Evolutionary conservation across 495 filamentous ascomycete genomes (phyloP), one percentile per base, ranked within the genome.

Genomic region (Amniculicola lignicola): DNA sequence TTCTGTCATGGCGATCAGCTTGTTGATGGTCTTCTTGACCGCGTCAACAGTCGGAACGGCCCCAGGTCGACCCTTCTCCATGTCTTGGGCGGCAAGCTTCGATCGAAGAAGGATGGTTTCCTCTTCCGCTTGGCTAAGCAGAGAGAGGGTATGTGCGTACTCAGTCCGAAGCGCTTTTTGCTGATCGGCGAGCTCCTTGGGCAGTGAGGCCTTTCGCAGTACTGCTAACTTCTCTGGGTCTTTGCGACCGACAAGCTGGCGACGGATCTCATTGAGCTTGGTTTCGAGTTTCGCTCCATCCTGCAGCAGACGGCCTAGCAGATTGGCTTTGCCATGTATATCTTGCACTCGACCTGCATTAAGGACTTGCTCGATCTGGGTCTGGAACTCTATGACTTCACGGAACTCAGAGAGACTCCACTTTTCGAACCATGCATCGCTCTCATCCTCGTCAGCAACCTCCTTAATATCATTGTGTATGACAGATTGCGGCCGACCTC

Each of bases 1-100:
- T 74, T 96, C 88, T 0, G 85, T 85, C 88, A 96, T 95, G 54
- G 73, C 81, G 46, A 90, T 97, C 82, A 99, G 88, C 50, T 93
- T 96, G 46, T 75, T 74, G 57, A 99, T 95, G 4, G 94, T 97
- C 43, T 86, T 87, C 37, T 88, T 82, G 16, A 97, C 89, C 6
- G 89, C 89, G 59, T 96, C 94, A 1, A 96, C 86, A 0, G 92
- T 96, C 2, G 93, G 94, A n/a, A 76, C 73, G 36, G 77, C 65
- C 11, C 25, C 68, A n/a, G 45, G 46, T 10, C 48, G 39, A 2
- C 56, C 40, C 29, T 54, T 72, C 16, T 72, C 70, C 4, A 71
- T 68, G 36, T 70, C 72, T 31, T 75, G 71, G 14, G 81, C 77
- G 1, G 87, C 84, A 19, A 97, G 75, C 60, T 84, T 87, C 2